Evolutionary conservation across 257 asterid genomes (phyloP).

Genomic region (Lavandula angustifolia): DNA sequence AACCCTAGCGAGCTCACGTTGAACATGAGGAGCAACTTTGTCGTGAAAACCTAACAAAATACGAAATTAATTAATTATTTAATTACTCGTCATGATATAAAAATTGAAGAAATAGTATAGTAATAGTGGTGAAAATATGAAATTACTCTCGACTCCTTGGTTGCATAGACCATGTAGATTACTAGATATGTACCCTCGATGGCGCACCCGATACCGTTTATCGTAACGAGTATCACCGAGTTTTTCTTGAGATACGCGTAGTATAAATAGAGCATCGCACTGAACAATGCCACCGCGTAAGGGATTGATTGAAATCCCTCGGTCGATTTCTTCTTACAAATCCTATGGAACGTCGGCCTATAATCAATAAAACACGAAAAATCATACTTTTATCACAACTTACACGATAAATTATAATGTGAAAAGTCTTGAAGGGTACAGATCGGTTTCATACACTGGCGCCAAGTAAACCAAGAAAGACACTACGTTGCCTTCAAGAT

Average conservation of each 20-base stretch:
- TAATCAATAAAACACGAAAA: no score
- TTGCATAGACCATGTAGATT: slow-evolving; percentile 59
- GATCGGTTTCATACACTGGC: slow-evolving; percentile 45
- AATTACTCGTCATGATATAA: no score
- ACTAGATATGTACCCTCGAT: slow-evolving; percentile 47
- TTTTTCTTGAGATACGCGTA: slow-evolving; percentile 62
- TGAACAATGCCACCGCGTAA: slow-evolving; percentile 73
- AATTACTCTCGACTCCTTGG: slow-evolving; percentile 56
- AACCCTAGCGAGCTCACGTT: slow-evolving; percentile 44
- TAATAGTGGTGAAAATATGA: no score
- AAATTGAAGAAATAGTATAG: no score
- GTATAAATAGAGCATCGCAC: slow-evolving; percentile 72
- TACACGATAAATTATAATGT: no score
- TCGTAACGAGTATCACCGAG: slow-evolving; percentile 49
- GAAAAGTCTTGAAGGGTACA: no score
- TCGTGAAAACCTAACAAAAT: slow-evolving; percentile 48
- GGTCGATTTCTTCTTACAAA: slow-evolving; percentile 68
- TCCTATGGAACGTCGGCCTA: slow-evolving; percentile 65
- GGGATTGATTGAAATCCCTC: slow-evolving; percentile 76
- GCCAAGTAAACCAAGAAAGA: slow-evolving; percentile 86
- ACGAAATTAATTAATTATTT: no score
- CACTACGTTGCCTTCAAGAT: slow-evolving; percentile 58
- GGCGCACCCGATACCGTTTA: slow-evolving; percentile 51
- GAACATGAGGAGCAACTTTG: slow-evolving; percentile 47
- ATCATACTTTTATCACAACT: no score